Conservation (phyloP, 106 monocot species). For the Apostasia shenzhenica region DNA sequence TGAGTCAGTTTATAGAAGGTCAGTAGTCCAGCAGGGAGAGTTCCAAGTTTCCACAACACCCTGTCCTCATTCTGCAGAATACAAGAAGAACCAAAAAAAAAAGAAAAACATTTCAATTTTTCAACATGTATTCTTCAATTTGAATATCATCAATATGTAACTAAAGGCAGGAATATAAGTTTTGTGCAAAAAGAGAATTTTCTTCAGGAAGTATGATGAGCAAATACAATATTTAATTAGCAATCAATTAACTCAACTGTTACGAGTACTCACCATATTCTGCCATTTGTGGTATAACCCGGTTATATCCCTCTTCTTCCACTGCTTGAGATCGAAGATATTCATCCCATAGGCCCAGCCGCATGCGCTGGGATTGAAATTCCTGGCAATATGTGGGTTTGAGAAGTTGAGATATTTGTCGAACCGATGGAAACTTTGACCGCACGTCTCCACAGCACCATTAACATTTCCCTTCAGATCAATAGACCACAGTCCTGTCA, state of each 20-base stretch:
- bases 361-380: slow-evolving; percentile 60
- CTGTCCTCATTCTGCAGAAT: slow-evolving; percentile 30
- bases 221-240: not conserved
- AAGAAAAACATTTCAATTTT: not conserved
- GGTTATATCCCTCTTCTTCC: slow-evolving; percentile 59
- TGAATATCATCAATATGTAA: not conserved
- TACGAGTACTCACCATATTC: slow-evolving; percentile 32
- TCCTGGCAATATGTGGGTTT: slow-evolving; percentile 46
- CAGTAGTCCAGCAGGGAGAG: slow-evolving; percentile 29
- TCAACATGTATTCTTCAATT: not conserved
- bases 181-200: not conserved
- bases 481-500: slow-evolving; percentile 42
- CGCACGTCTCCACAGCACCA: slow-evolving; percentile 66
- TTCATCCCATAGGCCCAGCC: slow-evolving; percentile 73
- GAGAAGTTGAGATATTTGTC: slow-evolving; percentile 68
- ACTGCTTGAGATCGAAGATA: slow-evolving; percentile 55
- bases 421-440: slow-evolving; percentile 57
- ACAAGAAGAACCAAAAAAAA: not conserved
- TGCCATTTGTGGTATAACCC: slow-evolving; percentile 66
- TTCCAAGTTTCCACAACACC: slow-evolving; percentile 39
- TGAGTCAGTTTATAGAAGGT: slow-evolving; percentile 34
- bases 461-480: slow-evolving; percentile 52
- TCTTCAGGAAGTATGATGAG: not conserved
- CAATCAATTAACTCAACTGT: not conserved
- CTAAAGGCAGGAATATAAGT: not conserved